phyloP scores from a whole-genome alignment of 2,329 filamentous ascomycete species.

The Niveomyces coronatus region DNA sequence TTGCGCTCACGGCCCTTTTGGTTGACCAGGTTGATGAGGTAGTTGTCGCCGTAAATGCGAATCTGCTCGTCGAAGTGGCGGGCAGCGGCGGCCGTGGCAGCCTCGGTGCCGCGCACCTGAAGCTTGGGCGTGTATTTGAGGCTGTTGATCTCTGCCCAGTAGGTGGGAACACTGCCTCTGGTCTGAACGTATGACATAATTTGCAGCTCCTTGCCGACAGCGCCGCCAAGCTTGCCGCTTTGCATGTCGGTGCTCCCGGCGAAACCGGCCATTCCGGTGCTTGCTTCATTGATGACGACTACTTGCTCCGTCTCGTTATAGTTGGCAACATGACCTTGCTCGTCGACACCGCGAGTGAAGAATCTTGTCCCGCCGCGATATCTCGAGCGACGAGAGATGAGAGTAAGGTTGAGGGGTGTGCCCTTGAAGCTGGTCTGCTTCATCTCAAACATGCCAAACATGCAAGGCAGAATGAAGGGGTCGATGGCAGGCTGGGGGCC shows the following conservation, averaged over 20 bases:
- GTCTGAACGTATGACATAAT: constrained; percentile 94
- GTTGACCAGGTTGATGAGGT: constrained; percentile 94
- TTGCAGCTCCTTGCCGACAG: constrained; percentile 64
- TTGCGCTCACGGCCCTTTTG: constrained; percentile 83
- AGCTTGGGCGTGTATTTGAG: constrained; percentile 85
- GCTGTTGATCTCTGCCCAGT: constrained; percentile 93
- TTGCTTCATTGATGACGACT: constrained; percentile 75
- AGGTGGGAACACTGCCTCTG: constrained; percentile 88
- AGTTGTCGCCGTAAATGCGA: constrained; percentile 87
- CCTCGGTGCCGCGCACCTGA: constrained; percentile 75
- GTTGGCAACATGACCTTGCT: constrained; percentile 91
- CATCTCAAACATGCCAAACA: constrained; percentile 94
- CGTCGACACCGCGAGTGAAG: constrained; percentile 88
- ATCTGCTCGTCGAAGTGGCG: constrained; percentile 94
- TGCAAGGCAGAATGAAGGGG: constrained; percentile 88
- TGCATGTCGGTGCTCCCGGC: constrained; percentile 66
- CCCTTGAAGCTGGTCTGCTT: constrained; percentile 76
- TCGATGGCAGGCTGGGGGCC: constrained; percentile 69
- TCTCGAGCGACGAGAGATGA: constrained; percentile 83
- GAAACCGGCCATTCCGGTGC: constrained; percentile 67
- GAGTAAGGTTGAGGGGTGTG: constrained; percentile 70
- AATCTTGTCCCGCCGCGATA: constrained; percentile 87
- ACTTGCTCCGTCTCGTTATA: constrained; percentile 98
- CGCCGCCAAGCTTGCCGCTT: constrained; percentile 55
- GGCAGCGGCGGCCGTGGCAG: constrained; percentile 65